phyloP scores from a whole-genome alignment of 176 grass and related monocot species.

The Zizania latifolia region DNA sequence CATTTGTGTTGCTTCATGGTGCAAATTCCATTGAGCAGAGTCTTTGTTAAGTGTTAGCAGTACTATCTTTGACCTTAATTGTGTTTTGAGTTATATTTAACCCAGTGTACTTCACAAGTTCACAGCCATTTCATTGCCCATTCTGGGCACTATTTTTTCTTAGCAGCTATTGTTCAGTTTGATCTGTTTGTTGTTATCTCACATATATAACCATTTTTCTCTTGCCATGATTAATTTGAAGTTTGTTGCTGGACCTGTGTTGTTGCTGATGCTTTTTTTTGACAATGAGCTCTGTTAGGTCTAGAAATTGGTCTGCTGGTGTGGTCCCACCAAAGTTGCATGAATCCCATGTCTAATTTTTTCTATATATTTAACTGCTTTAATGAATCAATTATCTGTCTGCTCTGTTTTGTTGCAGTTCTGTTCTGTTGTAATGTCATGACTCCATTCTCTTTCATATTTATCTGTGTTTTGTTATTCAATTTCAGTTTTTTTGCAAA shows the following conservation, averaged over 20 bases:
- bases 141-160: neutral
- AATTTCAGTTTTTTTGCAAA: neutral
- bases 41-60: neutral
- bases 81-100: conserved; percentile 10
- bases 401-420: neutral
- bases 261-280: neutral
- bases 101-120: conserved; percentile 14
- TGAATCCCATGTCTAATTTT: neutral
- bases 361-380: neutral
- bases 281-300: neutral
- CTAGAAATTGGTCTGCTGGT: neutral
- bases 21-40: neutral
- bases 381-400: neutral
- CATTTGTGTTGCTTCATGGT: neutral
- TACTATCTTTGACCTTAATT: neutral
- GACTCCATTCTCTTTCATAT: neutral
- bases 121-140: neutral
- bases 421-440: conserved; percentile 2
- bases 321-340: neutral
- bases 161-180: neutral
- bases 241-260: neutral
- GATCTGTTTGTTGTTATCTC: conserved; percentile 5
- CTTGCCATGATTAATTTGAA: neutral
- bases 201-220: neutral
- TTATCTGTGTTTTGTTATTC: neutral